Percentiles rank a stretch among this genome's conserved stretches.
Conservation (phyloP, 2,329 filamentous ascomycete genomes). For the Exophiala sp. region DNA sequence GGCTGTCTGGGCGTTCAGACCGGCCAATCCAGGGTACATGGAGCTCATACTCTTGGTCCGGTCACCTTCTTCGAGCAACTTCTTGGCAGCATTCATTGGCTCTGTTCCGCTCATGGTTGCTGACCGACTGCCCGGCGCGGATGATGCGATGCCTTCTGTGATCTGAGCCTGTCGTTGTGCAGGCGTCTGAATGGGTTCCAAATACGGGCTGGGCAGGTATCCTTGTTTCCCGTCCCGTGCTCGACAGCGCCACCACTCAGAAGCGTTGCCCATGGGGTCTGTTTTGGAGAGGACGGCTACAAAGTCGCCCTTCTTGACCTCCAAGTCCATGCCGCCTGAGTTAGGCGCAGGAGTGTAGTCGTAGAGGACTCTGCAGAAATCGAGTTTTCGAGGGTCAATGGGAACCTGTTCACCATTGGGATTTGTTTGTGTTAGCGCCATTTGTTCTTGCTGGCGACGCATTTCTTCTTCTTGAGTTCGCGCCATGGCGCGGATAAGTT, state of each 20-base stretch:
- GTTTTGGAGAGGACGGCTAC: conserved; percentile 91
- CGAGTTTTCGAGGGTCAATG: conserved; percentile 83
- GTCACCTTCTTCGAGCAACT: conserved; percentile 23
- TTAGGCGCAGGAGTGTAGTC: conserved; percentile 81
- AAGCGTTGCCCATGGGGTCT: conserved; percentile 85
- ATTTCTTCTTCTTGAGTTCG: conserved; percentile 77
- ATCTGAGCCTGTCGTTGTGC: conserved; percentile 36
- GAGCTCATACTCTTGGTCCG: conserved; percentile 34
- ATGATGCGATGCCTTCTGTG: conserved; percentile 32
- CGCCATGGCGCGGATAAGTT: conserved; percentile 82
- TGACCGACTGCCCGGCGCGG: conserved; percentile 46
- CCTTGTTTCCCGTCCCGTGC: conserved; percentile 85
- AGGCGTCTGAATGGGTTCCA: conserved; percentile 67
- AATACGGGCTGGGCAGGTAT: conserved; percentile 85
- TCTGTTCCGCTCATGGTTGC: conserved; percentile 50
- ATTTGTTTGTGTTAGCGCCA: conserved; percentile 48
- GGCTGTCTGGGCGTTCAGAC: conserved; percentile 18
- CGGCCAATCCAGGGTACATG: conserved; percentile 11
- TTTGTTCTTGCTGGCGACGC: conserved; percentile 47
- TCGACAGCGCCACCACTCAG: conserved; percentile 96
- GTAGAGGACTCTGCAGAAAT: conserved; percentile 92
- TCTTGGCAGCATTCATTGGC: conserved; percentile 3
- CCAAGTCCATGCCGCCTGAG: conserved; percentile 72
- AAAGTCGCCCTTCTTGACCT: conserved; percentile 90
- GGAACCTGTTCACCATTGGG: conserved; percentile 40